phyloP scores from a whole-genome alignment of 1,139 yeast genomes.

The Taphrina sp. region DNA sequence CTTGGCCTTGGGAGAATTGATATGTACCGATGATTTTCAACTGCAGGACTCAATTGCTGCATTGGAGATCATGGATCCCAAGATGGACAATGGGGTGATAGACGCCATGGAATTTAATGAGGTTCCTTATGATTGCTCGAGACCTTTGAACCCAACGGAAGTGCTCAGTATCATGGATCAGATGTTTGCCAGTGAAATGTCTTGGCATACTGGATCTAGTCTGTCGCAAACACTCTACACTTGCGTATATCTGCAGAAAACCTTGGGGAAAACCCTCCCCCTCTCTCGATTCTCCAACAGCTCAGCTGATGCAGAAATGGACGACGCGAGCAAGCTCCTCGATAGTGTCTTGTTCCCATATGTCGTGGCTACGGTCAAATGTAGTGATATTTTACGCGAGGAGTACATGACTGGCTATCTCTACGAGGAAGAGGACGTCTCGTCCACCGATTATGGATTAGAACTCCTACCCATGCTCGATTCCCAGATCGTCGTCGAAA shows the following conservation, averaged over 20 bases:
- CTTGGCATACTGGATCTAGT: slow-evolving; percentile 33
- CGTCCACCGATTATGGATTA: slow-evolving; percentile 13
- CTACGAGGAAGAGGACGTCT: slow-evolving; percentile 33
- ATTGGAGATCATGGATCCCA: slow-evolving; percentile 36
- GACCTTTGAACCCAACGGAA: slow-evolving; percentile 1
- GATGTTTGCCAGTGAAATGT: slow-evolving; percentile 29
- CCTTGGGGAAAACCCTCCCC: not conserved
- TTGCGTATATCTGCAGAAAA: slow-evolving; percentile 27
- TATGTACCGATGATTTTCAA: slow-evolving; percentile 26
- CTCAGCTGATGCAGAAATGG: not conserved
- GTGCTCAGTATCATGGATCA: slow-evolving; percentile 29
- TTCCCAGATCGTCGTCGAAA: not conserved
- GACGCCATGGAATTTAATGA: slow-evolving; percentile 1
- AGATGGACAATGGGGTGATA: slow-evolving; percentile 35
- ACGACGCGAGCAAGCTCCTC: not conserved
- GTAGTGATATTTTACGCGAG: slow-evolving; percentile 16
- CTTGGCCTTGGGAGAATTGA: slow-evolving; percentile 30
- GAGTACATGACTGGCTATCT: slow-evolving; percentile 23
- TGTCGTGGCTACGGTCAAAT: slow-evolving; percentile 26
- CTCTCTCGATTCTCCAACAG: slow-evolving; percentile 2
- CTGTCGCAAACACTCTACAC: slow-evolving; percentile 34
- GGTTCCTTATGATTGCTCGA: slow-evolving; percentile 8
- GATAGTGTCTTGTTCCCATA: slow-evolving; percentile 29
- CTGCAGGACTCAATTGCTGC: slow-evolving; percentile 35
- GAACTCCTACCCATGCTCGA: slow-evolving; percentile 1